phyloP scores from a whole-genome alignment of 2,329 filamentous ascomycete species.

The Colletotrichum salicis region DNA sequence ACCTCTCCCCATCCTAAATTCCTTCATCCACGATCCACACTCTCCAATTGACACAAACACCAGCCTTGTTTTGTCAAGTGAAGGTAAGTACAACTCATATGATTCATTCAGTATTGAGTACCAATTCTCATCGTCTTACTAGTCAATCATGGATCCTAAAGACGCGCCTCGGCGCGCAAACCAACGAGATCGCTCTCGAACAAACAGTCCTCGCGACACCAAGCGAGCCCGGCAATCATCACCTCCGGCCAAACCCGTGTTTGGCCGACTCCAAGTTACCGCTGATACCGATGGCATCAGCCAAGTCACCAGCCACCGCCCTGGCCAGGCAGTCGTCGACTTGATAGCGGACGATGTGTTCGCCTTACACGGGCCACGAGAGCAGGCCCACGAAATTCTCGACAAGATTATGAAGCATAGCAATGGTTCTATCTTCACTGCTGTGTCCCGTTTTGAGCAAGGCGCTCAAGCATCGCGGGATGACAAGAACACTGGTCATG shows the following conservation, averaged over 20 bases:
- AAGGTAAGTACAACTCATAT: not conserved
- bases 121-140: not conserved
- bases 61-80: no score
- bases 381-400: not conserved
- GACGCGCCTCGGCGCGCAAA: not conserved
- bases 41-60: no score
- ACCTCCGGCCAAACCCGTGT: not conserved
- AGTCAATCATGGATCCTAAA: not conserved
- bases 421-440: not conserved
- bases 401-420: not conserved
- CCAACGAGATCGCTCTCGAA: not conserved
- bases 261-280: not conserved
- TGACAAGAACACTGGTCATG: no score
- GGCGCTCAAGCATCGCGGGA: no score
- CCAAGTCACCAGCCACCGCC: not conserved
- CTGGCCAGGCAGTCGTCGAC: not conserved
- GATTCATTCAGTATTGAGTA: not conserved
- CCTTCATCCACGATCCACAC: no score
- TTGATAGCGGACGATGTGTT: not conserved
- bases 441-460: not conserved
- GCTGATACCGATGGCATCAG: not conserved
- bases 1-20: no score
- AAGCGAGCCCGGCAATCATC: not conserved
- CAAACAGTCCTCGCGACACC: no score
- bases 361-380: not conserved